Conservation (phyloP, 805 yeast species). For the Saturnispora diversa region DNA sequence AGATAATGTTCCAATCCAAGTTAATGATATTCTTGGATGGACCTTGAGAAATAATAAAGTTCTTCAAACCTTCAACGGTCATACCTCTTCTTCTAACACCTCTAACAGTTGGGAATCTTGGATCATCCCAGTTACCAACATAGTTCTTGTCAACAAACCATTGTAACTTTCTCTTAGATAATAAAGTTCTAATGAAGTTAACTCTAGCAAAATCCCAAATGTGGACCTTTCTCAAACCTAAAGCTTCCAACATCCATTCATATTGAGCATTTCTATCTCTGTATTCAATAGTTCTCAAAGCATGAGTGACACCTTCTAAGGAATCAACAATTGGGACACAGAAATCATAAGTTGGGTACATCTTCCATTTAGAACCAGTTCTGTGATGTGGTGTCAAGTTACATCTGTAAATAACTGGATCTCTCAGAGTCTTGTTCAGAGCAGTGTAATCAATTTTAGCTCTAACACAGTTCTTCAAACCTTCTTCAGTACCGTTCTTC, state of each 20-base stretch:
- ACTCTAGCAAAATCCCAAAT: constrained; percentile 98
- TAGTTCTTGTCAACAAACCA: constrained; percentile 94
- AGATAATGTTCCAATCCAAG: constrained; percentile 93
- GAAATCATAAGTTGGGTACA: constrained; percentile 98
- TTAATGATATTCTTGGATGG: constrained; percentile 96
- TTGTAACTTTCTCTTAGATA: constrained; percentile 95
- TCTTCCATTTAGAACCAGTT: constrained; percentile 88
- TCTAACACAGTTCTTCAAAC: constrained; percentile 86
- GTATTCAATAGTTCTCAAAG: constrained; percentile 95
- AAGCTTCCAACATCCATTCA: constrained; percentile 85
- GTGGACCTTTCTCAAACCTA: constrained; percentile 82
- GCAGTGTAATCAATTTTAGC: constrained; percentile 93
- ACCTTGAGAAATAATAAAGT: constrained; percentile 91
- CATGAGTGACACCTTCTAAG: constrained; percentile 95
- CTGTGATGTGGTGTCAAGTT: constrained; percentile 97
- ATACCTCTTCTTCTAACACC: constrained; percentile 99
- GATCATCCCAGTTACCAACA: constrained; percentile 96
- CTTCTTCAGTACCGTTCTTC: constrained; percentile 90
- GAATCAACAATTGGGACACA: constrained; percentile 97
- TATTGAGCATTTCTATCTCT: constrained; percentile 98
- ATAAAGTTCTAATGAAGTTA: constrained; percentile 89
- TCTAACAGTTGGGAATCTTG: constrained; percentile 98
- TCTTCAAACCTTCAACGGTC: constrained; percentile 95
- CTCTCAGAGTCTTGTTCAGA: constrained; percentile 90
- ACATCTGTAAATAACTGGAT: constrained; percentile 96